These are phyloP conservation scores for Musa troglodytarum DNA, from an alignment of 176 grass and related monocot genomes.

Conservation along the genomic window DNA sequence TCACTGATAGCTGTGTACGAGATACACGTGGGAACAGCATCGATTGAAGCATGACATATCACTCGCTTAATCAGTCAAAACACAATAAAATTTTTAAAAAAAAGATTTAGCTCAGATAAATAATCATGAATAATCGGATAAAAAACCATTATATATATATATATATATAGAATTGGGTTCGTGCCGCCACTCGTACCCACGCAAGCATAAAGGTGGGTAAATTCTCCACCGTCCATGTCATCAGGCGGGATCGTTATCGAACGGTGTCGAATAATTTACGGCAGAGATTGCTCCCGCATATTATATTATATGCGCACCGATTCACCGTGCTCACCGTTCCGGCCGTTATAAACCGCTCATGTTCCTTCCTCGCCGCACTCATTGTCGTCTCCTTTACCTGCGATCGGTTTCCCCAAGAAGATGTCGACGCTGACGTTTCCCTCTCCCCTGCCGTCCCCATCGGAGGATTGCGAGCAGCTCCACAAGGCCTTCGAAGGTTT, in stretches of 20 bases:
- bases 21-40: too few relatives aligned
- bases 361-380: not conserved
- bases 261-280: not conserved
- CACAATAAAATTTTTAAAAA: too few relatives aligned
- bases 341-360: not conserved
- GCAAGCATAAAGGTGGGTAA: too few relatives aligned
- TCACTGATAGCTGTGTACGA: too few relatives aligned
- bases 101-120: too few relatives aligned
- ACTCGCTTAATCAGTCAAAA: too few relatives aligned
- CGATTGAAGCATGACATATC: too few relatives aligned
- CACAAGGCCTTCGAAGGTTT: constrained; percentile 78
- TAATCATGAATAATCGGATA: too few relatives aligned
- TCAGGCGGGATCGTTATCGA: not conserved
- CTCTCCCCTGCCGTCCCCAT: constrained; percentile 36
- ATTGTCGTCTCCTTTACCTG: not conserved
- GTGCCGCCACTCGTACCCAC: too few relatives aligned
- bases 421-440: constrained; percentile 80
- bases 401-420: not conserved
- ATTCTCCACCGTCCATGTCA: too few relatives aligned
- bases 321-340: not conserved
- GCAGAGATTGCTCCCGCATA: not conserved
- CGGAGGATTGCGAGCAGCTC: constrained; percentile 79
- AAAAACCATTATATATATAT: too few relatives aligned
- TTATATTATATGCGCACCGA: not conserved
- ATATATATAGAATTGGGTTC: too few relatives aligned